Evolutionary conservation across 1,284 basidiomycete genomes (phyloP).

Genomic region (Macrocybe sp.): DNA sequence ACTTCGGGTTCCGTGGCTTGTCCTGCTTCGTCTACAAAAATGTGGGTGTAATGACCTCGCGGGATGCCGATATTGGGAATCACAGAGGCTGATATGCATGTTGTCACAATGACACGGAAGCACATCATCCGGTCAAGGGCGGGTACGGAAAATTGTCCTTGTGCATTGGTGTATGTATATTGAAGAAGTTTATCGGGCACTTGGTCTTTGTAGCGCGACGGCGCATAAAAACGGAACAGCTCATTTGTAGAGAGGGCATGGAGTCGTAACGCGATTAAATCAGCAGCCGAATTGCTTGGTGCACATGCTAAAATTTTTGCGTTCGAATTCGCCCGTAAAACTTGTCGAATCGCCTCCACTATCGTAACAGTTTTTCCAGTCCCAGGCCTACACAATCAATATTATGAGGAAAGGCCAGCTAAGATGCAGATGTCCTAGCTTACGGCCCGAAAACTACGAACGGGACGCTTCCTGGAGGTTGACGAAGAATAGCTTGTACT

Average conservation of each 20-base stretch:
- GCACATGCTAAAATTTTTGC: slow-evolving; percentile 59
- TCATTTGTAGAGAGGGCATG: slow-evolving; percentile 27
- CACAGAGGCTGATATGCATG: slow-evolving; percentile 56
- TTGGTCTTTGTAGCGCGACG: slow-evolving; percentile 41
- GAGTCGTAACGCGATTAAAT: slow-evolving; percentile 55
- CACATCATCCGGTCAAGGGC: slow-evolving; percentile 32
- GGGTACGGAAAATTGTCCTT: slow-evolving; percentile 45
- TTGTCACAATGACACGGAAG: slow-evolving; percentile 55
- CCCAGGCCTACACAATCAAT: slow-evolving; percentile 19
- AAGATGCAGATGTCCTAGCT: slow-evolving; percentile 21
- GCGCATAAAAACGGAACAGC: slow-evolving; percentile 63
- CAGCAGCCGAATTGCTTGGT: slow-evolving; percentile 58
- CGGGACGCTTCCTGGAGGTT: slow-evolving; percentile 41
- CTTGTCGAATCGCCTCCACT: slow-evolving; percentile 59
- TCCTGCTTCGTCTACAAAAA: slow-evolving; percentile 66
- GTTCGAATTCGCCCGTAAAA: slow-evolving; percentile 36
- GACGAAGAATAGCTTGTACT: slow-evolving; percentile 43
- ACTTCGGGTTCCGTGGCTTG: slow-evolving; percentile 61
- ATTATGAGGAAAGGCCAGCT: background rate
- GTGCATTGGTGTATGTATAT: slow-evolving; percentile 34
- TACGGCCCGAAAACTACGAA: slow-evolving; percentile 68
- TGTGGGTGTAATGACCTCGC: slow-evolving; percentile 54
- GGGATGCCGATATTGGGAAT: slow-evolving; percentile 49
- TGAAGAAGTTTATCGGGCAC: slow-evolving; percentile 38
- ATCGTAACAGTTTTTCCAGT: slow-evolving; percentile 69